Percentiles rank a stretch among this genome's conserved stretches.
These are phyloP conservation scores for Termitomyces titanicus DNA, from an alignment of 768 basidiomycete species.

Conservation along the genomic window DNA sequence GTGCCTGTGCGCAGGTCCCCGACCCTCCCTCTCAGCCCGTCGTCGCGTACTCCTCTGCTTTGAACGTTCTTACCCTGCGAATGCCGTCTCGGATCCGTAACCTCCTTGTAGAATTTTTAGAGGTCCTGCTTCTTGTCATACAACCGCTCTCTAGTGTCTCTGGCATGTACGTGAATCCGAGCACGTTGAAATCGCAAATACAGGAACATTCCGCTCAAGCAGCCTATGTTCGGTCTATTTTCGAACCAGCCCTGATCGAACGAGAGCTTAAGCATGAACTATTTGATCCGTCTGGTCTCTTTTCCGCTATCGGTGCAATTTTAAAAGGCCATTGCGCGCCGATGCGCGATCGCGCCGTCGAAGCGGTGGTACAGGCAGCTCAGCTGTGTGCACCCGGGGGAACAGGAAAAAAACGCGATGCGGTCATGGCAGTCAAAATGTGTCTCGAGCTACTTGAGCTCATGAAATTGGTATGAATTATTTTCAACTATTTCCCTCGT, in stretches of 20 bases:
- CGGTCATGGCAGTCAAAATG: constrained; percentile 71
- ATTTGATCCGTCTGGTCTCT: constrained; percentile 78
- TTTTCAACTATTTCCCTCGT: constrained; percentile 10
- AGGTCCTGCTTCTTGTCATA: constrained; percentile 81
- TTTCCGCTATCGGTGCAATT: constrained; percentile 73
- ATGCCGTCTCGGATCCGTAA: constrained; percentile 69
- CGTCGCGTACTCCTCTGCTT: constrained; percentile 39
- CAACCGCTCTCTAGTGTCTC: constrained; percentile 68
- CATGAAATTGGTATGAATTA: constrained; percentile 81
- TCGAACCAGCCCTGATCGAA: constrained; percentile 80
- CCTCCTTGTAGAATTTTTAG: constrained; percentile 72
- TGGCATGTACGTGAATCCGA: constrained; percentile 57
- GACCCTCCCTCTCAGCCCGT: constrained; percentile 37
- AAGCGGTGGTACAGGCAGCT: constrained; percentile 76
- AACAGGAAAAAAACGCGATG: constrained; percentile 54
- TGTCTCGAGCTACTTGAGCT: constrained; percentile 90
- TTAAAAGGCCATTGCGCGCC: constrained; percentile 92
- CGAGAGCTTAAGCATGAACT: constrained; percentile 75
- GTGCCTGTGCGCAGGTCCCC: constrained; percentile 48
- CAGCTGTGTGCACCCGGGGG: constrained; percentile 52
- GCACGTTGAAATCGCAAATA: constrained; percentile 55
- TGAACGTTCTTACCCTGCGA: constrained; percentile 52
- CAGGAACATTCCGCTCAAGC: constrained; percentile 62
- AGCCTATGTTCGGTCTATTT: constrained; percentile 63
- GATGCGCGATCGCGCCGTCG: constrained; percentile 83